These are phyloP conservation scores for Sugiyamaella xylanicola DNA, from an alignment of 1,139 yeast species.

Conservation along the genomic window DNA sequence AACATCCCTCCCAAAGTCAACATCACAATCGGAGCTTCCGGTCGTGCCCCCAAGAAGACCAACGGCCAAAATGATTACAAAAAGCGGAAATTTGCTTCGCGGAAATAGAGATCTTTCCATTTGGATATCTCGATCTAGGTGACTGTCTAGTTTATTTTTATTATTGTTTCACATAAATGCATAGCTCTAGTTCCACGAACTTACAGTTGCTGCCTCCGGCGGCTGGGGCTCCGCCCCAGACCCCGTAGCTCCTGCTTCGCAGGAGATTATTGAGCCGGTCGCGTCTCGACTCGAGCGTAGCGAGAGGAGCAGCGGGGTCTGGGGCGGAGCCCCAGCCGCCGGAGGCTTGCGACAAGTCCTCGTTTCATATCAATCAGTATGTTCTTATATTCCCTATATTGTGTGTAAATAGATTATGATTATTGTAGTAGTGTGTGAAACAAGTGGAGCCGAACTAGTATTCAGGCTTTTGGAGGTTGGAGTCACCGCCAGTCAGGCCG, in stretches of 20 bases:
- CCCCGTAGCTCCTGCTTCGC: background rate
- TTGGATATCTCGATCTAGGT: background rate
- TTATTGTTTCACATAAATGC: background rate
- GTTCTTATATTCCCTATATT: background rate
- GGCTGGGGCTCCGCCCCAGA: background rate
- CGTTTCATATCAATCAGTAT: background rate
- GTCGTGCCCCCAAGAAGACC: constrained; percentile 51
- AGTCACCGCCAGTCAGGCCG: constrained; percentile 14
- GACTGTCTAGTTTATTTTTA: background rate
- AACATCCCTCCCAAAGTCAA: constrained; percentile 96
- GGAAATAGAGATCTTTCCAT: background rate
- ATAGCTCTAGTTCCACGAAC: background rate
- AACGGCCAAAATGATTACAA: constrained; percentile 19
- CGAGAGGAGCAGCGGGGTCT: background rate
- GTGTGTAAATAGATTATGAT: background rate
- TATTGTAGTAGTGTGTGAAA: background rate
- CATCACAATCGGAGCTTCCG: constrained; percentile 92
- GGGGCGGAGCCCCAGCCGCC: background rate
- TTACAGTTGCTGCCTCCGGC: background rate
- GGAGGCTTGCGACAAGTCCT: background rate
- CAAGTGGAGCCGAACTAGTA: constrained; percentile 1
- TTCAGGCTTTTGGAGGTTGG: constrained; percentile 13
- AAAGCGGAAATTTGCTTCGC: constrained; percentile 19
- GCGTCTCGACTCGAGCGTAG: background rate
- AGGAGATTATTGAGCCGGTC: background rate